phyloP scores from a whole-genome alignment of 495 filamentous ascomycete genomes.

The Cryomyces antarcticus region DNA sequence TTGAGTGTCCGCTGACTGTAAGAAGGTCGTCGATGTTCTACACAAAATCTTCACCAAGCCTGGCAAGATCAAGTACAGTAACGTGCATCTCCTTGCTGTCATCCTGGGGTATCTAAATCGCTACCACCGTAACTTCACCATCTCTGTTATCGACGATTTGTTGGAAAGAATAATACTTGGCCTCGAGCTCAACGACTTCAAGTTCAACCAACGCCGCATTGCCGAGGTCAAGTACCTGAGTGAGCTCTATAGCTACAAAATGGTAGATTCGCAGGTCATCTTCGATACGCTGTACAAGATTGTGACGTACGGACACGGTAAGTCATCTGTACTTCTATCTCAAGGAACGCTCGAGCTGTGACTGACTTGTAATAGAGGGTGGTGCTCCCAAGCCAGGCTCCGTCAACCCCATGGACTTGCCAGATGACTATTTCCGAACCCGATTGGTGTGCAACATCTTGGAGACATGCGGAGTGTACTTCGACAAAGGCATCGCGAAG shows the following conservation, averaged over 20 bases:
- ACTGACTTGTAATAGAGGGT: constrained; percentile 26
- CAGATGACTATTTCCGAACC: constrained; percentile 91
- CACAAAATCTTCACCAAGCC: constrained; percentile 90
- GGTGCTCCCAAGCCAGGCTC: constrained; percentile 65
- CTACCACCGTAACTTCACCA: constrained; percentile 80
- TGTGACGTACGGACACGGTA: constrained; percentile 72
- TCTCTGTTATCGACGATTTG: constrained; percentile 72
- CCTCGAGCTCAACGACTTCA: constrained; percentile 91
- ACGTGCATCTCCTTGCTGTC: constrained; percentile 85
- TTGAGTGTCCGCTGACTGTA: not conserved
- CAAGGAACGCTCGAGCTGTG: not conserved
- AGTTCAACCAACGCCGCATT: constrained; percentile 87
- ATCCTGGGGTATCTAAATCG: constrained; percentile 73
- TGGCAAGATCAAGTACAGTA: constrained; percentile 91
- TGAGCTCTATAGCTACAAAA: constrained; percentile 94
- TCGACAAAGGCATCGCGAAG: constrained; percentile 76
- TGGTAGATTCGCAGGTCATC: constrained; percentile 88
- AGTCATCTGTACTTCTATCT: constrained; percentile 9
- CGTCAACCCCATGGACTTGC: constrained; percentile 56
- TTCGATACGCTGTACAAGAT: constrained; percentile 93
- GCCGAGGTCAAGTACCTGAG: constrained; percentile 93
- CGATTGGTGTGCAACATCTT: constrained; percentile 74
- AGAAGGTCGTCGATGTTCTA: constrained; percentile 53
- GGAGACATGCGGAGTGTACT: constrained; percentile 91
- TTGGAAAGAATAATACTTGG: constrained; percentile 76